Percentiles rank a stretch among this genome's conserved stretches.
Conservation (phyloP, 176 grass and related monocot species). For the Cenchrus fungigraminus region DNA sequence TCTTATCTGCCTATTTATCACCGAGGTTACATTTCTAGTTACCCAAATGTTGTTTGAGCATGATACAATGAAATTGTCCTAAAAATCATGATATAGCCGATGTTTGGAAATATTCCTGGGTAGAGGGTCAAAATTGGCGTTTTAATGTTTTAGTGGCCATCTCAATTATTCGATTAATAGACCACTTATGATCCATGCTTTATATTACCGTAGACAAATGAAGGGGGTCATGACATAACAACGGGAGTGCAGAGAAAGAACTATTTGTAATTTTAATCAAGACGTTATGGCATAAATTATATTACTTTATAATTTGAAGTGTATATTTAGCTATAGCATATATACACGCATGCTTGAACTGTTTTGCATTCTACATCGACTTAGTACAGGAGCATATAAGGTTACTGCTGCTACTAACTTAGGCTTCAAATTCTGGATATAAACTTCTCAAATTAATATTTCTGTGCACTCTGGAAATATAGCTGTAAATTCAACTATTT, state of each 20-base stretch:
- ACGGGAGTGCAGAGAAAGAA: neutral
- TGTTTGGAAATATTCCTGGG: neutral
- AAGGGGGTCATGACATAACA: neutral
- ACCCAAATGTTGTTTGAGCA: neutral
- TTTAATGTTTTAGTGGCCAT: neutral
- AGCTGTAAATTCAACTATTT: too few relatives aligned
- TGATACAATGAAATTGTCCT: neutral
- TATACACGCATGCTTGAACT: neutral
- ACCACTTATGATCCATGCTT: neutral
- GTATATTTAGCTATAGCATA: too few relatives aligned
- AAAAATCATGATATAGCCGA: neutral
- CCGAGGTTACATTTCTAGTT: neutral
- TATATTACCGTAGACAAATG: neutral
- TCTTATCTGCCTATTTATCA: conserved; percentile 4
- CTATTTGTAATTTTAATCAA: neutral
- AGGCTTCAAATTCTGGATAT: neutral
- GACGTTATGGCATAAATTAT: neutral
- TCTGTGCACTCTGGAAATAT: too few relatives aligned
- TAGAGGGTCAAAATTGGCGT: neutral
- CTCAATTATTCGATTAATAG: neutral
- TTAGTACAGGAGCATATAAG: neutral
- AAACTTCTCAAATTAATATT: too few relatives aligned
- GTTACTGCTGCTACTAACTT: neutral
- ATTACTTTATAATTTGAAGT: neutral
- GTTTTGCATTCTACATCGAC: neutral